phyloP scores from a whole-genome alignment of 352 stramenopile species.

The Globisporangium radiosum region DNA sequence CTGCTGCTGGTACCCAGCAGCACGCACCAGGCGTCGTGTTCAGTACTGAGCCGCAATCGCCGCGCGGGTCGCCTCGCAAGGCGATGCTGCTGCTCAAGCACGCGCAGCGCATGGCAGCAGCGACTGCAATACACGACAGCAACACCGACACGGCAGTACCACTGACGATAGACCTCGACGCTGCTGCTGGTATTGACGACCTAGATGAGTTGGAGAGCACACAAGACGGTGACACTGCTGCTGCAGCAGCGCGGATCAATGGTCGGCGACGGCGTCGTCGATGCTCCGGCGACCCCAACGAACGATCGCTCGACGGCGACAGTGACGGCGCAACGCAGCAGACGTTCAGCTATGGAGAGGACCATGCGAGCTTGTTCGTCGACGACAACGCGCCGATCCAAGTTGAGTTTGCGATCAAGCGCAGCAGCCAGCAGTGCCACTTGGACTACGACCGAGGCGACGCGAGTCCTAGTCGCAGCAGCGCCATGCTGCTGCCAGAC shows the following conservation, averaged over 20 bases:
- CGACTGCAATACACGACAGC: no score
- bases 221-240: not conserved
- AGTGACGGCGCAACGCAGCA: not conserved
- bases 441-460: no score
- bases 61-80: constrained; percentile 29
- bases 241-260: not conserved
- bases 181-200: not conserved
- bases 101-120: constrained; percentile 12
- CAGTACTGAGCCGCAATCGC: constrained; percentile 8
- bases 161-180: no score
- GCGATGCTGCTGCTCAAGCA: constrained; percentile 24
- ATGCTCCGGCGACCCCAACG: not conserved
- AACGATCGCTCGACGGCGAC: not conserved
- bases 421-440: not conserved
- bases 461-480: not conserved
- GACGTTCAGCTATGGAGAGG: not conserved
- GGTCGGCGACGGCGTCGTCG: not conserved
- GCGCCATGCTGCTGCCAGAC: constrained; percentile 2
- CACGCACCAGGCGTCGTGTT: constrained; percentile 20
- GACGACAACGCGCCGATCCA: constrained; percentile 10
- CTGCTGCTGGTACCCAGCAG: not conserved
- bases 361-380: not conserved
- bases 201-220: not conserved
- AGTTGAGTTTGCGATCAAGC: constrained; percentile 13
- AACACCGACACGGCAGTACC: not conserved